Evolutionary conservation across 2,329 filamentous ascomycete genomes (phyloP).

Genomic region (Talaromyces sp.): DNA sequence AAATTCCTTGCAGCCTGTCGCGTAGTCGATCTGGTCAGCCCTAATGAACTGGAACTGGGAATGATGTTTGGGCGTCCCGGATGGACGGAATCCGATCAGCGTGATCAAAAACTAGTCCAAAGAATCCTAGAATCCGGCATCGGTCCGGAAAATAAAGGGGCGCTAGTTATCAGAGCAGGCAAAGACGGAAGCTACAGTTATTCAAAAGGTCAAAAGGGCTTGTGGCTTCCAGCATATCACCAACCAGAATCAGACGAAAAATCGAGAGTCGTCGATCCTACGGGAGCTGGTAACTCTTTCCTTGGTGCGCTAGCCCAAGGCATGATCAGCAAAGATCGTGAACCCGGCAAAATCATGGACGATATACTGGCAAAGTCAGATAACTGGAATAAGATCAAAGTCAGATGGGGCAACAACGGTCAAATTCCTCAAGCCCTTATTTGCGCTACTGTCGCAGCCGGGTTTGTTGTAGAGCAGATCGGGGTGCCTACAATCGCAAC

Average conservation of each 20-base stretch:
- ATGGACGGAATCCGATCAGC: constrained; percentile 27
- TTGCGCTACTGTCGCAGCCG: constrained; percentile 77
- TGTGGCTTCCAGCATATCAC: constrained; percentile 78
- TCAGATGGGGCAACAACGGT: constrained; percentile 45
- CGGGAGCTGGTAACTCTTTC: constrained; percentile 90
- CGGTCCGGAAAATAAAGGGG: constrained; percentile 33
- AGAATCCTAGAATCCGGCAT: constrained; percentile 34
- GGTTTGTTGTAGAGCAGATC: constrained; percentile 91
- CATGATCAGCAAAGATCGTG: constrained; percentile 42
- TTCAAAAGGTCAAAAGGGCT: constrained; percentile 31
- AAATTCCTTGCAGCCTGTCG: constrained; percentile 50
- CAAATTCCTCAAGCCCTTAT: constrained; percentile 61
- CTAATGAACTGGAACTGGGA: constrained; percentile 86
- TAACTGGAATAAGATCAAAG: constrained; percentile 44
- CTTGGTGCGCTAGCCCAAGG: constrained; percentile 59
- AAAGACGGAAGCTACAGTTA: constrained; percentile 54
- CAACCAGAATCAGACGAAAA: constrained; percentile 28
- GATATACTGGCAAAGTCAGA: constrained; percentile 45
- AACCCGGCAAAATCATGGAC: constrained; percentile 27
- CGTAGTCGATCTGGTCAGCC: constrained; percentile 59
- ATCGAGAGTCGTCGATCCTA: constrained; percentile 72
- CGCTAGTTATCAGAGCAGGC: constrained; percentile 54
- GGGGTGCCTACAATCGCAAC: constrained; percentile 59
- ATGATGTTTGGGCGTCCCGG: constrained; percentile 65
- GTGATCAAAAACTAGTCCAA: constrained; percentile 30